These are phyloP conservation scores for Allium sativum DNA, from an alignment of 106 monocot genomes.

Conservation along the genomic window DNA sequence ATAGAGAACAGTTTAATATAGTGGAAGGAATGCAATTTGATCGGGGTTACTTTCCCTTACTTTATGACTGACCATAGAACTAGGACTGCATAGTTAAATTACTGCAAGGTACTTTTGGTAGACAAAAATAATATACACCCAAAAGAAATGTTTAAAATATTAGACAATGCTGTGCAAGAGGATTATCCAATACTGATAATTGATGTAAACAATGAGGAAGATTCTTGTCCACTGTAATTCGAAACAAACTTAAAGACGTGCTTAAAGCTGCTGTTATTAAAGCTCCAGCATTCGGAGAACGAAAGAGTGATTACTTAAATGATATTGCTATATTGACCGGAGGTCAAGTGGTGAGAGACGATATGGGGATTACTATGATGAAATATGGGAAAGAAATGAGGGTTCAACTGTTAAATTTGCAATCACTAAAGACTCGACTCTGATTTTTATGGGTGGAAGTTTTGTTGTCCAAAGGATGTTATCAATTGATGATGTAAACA, in stretches of 20 bases:
- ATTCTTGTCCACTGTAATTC: slow-evolving; percentile 58
- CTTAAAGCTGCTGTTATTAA: slow-evolving; percentile 72
- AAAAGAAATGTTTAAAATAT: slow-evolving; percentile 51
- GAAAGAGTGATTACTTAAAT: slow-evolving; percentile 75
- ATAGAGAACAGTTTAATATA: slow-evolving; percentile 40
- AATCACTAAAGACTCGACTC: slow-evolving; percentile 68
- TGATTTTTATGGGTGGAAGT: slow-evolving; percentile 77
- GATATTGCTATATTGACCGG: slow-evolving; percentile 85
- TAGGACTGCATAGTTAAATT: slow-evolving; percentile 53
- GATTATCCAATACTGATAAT: slow-evolving; percentile 72
- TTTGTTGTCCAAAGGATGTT: slow-evolving; percentile 68
- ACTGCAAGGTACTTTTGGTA: slow-evolving; percentile 85
- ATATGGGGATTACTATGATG: slow-evolving; percentile 60
- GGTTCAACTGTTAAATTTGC: slow-evolving; percentile 67
- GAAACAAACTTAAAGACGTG: slow-evolving; percentile 79
- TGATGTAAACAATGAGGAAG: slow-evolving; percentile 62
- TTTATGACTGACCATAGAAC: slow-evolving; percentile 65
- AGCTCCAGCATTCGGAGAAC: slow-evolving; percentile 88
- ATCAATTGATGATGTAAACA: slow-evolving; percentile 34
- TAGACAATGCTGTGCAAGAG: slow-evolving; percentile 72
- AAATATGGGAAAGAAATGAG: slow-evolving; percentile 60
- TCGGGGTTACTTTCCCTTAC: slow-evolving; percentile 81
- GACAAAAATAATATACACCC: slow-evolving; percentile 73
- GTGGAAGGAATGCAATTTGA: slow-evolving; percentile 96
- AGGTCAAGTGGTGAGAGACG: slow-evolving; percentile 77